These are phyloP conservation scores for Suillus paluster DNA, from an alignment of 768 basidiomycete genomes.

Conservation along the genomic window DNA sequence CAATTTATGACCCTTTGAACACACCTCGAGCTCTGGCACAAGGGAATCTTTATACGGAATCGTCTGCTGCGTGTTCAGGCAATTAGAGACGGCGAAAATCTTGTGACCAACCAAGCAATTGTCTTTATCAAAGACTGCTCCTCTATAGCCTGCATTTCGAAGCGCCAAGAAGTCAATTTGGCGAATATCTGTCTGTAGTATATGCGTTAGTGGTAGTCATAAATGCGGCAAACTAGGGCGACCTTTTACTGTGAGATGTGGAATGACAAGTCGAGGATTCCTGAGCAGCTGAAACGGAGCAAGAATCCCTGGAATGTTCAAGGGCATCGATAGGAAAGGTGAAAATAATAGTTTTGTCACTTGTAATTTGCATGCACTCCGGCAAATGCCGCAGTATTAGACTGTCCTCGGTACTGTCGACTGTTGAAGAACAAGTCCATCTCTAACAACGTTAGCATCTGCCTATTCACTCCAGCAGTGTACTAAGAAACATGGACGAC, in stretches of 20 bases:
- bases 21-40: conserved; percentile 75
- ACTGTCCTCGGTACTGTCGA: not conserved
- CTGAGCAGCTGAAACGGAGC: conserved; percentile 73
- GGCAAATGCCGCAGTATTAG: not conserved
- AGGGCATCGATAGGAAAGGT: conserved; percentile 52
- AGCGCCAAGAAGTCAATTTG: conserved; percentile 79
- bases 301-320: conserved; percentile 74
- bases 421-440: not conserved
- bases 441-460: not conserved
- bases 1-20: conserved; percentile 18
- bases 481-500: conserved; percentile 38
- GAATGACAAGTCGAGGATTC: conserved; percentile 69
- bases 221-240: conserved; percentile 16
- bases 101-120: conserved; percentile 80
- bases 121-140: conserved; percentile 97
- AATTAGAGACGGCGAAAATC: not conserved
- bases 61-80: conserved; percentile 55
- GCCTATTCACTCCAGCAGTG: not conserved
- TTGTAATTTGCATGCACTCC: not conserved
- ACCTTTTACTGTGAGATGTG: conserved; percentile 73
- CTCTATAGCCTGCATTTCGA: conserved; percentile 76
- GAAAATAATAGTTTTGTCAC: not conserved
- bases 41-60: conserved; percentile 76
- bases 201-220: conserved; percentile 13
- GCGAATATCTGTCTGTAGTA: conserved; percentile 76